Evolutionary conservation across 352 stramenopile genomes (phyloP).

Genomic region (Pythium plurisporium): DNA sequence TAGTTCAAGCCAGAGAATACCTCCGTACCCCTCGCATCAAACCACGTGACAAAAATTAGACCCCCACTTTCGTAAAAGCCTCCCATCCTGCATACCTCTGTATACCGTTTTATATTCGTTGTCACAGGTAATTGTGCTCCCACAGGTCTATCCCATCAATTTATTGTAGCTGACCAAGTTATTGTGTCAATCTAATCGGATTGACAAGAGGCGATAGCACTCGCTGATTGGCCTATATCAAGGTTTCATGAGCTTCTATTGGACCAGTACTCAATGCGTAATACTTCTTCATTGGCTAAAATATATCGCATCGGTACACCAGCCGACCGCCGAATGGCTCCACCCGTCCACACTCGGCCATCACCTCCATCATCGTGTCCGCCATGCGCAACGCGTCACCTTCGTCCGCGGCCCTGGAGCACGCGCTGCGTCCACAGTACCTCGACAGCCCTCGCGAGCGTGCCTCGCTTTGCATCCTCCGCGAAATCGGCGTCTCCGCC

Average conservation of each 20-base stretch:
- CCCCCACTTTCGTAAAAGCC: neutral
- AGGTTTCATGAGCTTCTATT: neutral
- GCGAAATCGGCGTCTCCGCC: constrained; percentile 41
- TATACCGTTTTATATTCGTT: neutral
- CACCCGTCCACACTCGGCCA: neutral
- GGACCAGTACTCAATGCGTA: neutral
- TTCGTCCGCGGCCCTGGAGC: constrained; percentile 18
- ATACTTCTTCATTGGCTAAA: constrained; percentile 12
- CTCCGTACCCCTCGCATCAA: neutral
- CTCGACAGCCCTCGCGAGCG: constrained; percentile 57
- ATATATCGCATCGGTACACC: neutral
- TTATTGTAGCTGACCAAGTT: neutral
- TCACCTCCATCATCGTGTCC: no score
- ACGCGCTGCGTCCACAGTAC: constrained; percentile 51
- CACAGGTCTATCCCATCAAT: neutral
- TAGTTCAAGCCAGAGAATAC: constrained; percentile 23
- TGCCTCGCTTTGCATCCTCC: constrained; percentile 53
- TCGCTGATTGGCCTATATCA: neutral
- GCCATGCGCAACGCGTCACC: constrained; percentile 15
- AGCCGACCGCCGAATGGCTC: neutral
- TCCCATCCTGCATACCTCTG: constrained; percentile 3
- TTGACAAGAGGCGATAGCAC: neutral
- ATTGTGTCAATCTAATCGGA: neutral
- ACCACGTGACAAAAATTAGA: neutral
- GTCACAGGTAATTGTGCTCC: no score